Base-by-base conservation (phyloP, 176 grass and related monocot species). In the Aegilops speltoides region DNA sequence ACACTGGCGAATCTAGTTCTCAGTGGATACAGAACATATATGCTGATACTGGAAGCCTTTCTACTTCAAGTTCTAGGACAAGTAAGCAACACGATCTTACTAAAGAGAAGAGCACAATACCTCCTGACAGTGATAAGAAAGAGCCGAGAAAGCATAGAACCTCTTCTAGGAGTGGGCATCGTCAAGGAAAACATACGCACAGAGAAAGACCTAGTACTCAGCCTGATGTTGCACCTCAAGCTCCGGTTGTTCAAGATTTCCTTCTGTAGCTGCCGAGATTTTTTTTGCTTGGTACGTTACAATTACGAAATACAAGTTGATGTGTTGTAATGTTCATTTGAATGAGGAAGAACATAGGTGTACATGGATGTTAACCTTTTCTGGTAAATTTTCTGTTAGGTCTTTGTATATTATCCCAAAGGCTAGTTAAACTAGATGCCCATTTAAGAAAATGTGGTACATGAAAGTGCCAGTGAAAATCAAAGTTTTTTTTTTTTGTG, bases 211-310 rank as follows among this genome's bases (percentile, higher is more conserved):
- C 87, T 62, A 78, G 69, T 32, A 77, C 59, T 78, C n/a, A 75
- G 67, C 69, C 48, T 77, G 84, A 85, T 52, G 80, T 71, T 41
- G 34, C 83, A 87, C 85, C 82, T 83, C 89, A 92, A 80, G 71
- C 87, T 87, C 85, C 91, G 40, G 89, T 89, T 56, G 91, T 98
- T 77, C 91, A 94, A 85, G 94, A 98, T 96, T 96, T 98, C 68
- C 94, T 98, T 88, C 91, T 98, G 64, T 98, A 92, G 87, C 66
- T 48, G 6, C 19, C 19, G 7, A 80, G 80, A 80, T 57, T 87
- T 12, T 36, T 78, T 80, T 41, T 82, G 73, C 5, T 87, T 85
- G 54, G 80, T 88, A 71, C 45, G 81, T 82, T 68, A 65, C 28
- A 65, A 60, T 82, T 45, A 45, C 19, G 37, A 40, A 82, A 77